Evolutionary conservation across 73 alveolate species (phyloP).

Genomic region (Tetrahymena malaccensis): DNA sequence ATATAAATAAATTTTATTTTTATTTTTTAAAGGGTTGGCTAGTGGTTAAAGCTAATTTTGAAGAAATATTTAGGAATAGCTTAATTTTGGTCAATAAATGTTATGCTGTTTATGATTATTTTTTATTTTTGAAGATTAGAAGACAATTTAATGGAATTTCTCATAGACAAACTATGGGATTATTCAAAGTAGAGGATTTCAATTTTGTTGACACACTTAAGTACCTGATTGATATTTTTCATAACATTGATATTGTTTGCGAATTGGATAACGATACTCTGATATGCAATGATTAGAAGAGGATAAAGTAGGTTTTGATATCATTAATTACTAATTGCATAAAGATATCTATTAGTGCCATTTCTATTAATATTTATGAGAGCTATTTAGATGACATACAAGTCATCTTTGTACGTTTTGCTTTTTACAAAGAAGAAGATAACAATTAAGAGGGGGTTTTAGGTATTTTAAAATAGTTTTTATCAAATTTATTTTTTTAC

Average conservation of each 20-base stretch:
- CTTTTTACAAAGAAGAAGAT: not conserved
- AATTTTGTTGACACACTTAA: not conserved
- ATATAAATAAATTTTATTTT: not conserved
- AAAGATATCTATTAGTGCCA: not conserved
- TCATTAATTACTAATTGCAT: not conserved
- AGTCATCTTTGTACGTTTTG: not conserved
- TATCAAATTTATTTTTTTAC: not conserved
- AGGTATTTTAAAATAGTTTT: not conserved
- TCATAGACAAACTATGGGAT: not conserved
- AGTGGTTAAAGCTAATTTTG: not conserved
- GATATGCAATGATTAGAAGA: not conserved
- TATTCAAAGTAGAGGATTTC: not conserved
- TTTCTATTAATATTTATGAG: not conserved
- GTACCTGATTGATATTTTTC: not conserved
- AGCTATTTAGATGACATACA: not conserved
- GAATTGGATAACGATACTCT: not conserved
- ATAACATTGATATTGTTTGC: not conserved
- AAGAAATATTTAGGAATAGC: not conserved
- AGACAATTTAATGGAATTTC: not conserved
- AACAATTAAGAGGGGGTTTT: not conserved
- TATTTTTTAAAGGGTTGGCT: not conserved
- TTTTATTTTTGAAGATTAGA: not conserved
- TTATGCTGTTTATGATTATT: not conserved
- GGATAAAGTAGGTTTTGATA: not conserved
- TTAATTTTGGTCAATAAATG: not conserved